Percentiles rank a stretch among this genome's conserved stretches.
phyloP scores from a whole-genome alignment of 176 grass and related monocot species.

The Aegilops tauschii region DNA sequence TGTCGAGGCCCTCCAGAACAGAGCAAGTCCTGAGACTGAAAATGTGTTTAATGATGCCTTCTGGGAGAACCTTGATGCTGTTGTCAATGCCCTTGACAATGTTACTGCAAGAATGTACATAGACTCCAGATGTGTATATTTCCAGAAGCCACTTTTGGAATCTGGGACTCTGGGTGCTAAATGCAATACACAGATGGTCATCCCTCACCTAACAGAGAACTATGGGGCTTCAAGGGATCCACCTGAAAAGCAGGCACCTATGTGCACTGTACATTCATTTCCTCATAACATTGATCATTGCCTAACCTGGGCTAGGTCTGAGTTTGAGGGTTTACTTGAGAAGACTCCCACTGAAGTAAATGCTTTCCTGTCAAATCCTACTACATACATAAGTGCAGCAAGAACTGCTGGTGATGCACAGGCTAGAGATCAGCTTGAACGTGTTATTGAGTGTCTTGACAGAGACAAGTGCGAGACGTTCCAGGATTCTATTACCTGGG shows the following conservation, averaged over 20 bases:
- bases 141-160: constrained; percentile 90
- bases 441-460: constrained; percentile 77
- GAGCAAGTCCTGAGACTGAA: constrained; percentile 92
- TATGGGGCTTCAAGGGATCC: constrained; percentile 96
- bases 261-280: constrained; percentile 96
- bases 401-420: constrained; percentile 86
- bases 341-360: constrained; percentile 90
- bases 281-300: constrained; percentile 97
- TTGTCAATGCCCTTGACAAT: constrained; percentile 86
- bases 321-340: constrained; percentile 95
- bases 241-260: constrained; percentile 92
- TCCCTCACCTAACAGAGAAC: constrained; percentile 90
- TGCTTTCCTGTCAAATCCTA: constrained; percentile 69
- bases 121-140: constrained; percentile 85
- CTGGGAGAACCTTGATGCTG: constrained; percentile 82
- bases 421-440: constrained; percentile 74
- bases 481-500: constrained; percentile 86
- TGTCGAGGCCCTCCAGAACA: constrained; percentile 80
- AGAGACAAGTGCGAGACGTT: constrained; percentile 80
- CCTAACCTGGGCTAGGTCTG: constrained; percentile 86
- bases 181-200: constrained; percentile 97
- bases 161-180: constrained; percentile 90
- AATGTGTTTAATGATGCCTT: constrained; percentile 88
- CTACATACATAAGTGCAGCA: constrained; percentile 51
- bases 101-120: constrained; percentile 94